phyloP scores from a whole-genome alignment of 805 yeast genomes.

The Metschnikowia lachancei region DNA sequence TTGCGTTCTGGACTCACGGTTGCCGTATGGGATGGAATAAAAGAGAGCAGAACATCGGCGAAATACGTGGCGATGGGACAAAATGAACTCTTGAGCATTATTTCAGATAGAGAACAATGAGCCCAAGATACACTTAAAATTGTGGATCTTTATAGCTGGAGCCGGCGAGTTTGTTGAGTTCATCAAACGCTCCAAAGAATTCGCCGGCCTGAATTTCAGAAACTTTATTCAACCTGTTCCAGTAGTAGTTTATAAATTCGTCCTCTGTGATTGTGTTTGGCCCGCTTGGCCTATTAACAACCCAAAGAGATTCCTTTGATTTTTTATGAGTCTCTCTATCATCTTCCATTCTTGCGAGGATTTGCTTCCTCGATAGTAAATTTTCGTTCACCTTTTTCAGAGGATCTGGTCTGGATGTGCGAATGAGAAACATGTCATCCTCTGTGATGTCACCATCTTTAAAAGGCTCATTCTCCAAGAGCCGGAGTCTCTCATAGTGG shows the following conservation, averaged over 20 bases:
- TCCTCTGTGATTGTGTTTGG: constrained; percentile 35
- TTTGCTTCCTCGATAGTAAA: constrained; percentile 46
- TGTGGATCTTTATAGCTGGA: constrained; percentile 51
- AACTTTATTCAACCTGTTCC: constrained; percentile 45
- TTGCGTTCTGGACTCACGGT: constrained; percentile 56
- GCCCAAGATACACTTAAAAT: constrained; percentile 19
- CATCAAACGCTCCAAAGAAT: constrained; percentile 47
- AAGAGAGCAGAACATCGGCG: constrained; percentile 54
- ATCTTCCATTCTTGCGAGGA: constrained; percentile 79
- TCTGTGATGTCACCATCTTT: constrained; percentile 19
- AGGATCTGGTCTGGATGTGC: constrained; percentile 28
- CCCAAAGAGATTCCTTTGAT: constrained; percentile 79
- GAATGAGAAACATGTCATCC: constrained; percentile 20
- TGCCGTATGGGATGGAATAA: constrained; percentile 45
- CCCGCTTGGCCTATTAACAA: constrained; percentile 49
- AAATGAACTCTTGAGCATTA: constrained; percentile 60
- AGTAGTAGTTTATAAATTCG: constrained; percentile 45
- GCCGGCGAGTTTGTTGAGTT: constrained; percentile 52
- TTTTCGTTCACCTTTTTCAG: constrained; percentile 22
- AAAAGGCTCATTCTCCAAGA: constrained; percentile 32
- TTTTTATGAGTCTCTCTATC: constrained; percentile 90
- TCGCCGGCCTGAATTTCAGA: constrained; percentile 44
- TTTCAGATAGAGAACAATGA: constrained; percentile 26
- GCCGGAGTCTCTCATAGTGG: constrained; percentile 47
- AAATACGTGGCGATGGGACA: constrained; percentile 63